These are phyloP conservation scores for Quercus robur DNA, from an alignment of 306 rosid genomes.

Conservation along the genomic window DNA sequence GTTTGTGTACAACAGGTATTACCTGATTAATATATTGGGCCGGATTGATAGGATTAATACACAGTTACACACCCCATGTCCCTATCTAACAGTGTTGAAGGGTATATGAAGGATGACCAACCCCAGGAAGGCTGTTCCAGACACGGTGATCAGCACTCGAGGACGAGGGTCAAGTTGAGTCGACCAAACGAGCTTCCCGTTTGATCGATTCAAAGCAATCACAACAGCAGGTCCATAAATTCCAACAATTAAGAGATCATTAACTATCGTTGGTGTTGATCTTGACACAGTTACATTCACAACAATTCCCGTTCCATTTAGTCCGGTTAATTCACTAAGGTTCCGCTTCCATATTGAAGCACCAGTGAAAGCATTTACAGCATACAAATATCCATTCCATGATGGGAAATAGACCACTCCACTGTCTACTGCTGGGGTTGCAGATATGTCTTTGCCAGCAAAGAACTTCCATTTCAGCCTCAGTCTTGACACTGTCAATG, in stretches of 20 bases:
- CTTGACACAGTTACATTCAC: conserved; percentile 37
- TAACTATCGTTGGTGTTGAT: conserved; percentile 26
- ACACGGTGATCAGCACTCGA: conserved; percentile 21
- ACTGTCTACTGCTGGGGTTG: conserved; percentile 31
- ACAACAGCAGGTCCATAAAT: conserved; percentile 38
- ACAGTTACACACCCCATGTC: too few relatives aligned
- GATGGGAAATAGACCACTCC: conserved; percentile 42
- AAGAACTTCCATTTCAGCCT: conserved; percentile 25
- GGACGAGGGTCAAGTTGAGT: conserved; percentile 32
- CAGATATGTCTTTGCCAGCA: conserved; percentile 31
- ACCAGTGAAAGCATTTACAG: conserved; percentile 28
- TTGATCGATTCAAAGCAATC: conserved; percentile 18
- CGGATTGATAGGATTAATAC: too few relatives aligned
- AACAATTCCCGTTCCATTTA: conserved; percentile 23
- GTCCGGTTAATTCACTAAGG: conserved; percentile 26
- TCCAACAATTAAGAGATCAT: conserved; percentile 28
- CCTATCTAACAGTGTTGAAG: too few relatives aligned
- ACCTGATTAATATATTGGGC: too few relatives aligned
- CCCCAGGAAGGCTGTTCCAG: conserved; percentile 36
- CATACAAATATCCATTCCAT: conserved; percentile 38
- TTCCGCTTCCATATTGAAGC: conserved; percentile 28
- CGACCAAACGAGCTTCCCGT: conserved; percentile 33
- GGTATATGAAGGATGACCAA: not conserved
- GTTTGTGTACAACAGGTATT: too few relatives aligned
- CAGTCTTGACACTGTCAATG: conserved; percentile 15